These are phyloP conservation scores for Tetradesmus obliquus DNA, from an alignment of 139 green algal genomes.

Conservation along the genomic window DNA sequence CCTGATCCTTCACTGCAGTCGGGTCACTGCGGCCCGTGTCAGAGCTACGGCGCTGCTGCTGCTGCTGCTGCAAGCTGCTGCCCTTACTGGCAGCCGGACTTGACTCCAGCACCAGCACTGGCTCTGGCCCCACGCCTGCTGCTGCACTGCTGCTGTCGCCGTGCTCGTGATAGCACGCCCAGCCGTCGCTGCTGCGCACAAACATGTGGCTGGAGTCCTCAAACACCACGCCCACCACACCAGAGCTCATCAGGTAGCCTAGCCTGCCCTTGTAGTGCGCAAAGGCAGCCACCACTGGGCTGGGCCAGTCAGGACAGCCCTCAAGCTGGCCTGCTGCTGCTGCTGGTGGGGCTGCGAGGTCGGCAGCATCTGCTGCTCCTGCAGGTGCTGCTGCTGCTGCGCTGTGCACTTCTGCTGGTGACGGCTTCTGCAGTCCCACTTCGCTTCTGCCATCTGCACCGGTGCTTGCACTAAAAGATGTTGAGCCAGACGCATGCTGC, in stretches of 20 bases:
- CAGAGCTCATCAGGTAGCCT: constrained; percentile 33
- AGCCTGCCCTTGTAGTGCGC: constrained; percentile 17
- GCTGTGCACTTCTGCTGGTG: not conserved
- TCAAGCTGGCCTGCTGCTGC: not conserved
- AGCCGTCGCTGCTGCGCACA: not conserved
- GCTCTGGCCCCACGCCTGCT: not conserved
- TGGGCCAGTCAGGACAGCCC: constrained; percentile 2
- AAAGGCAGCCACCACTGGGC: constrained; percentile 16
- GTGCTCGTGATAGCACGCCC: constrained; percentile 19
- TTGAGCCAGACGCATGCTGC: too few species aligned
- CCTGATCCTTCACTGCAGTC: not conserved
- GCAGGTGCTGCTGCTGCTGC: not conserved
- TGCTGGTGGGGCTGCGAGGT: not conserved
- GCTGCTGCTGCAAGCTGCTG: not conserved
- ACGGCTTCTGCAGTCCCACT: too few species aligned
- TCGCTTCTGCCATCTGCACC: not conserved
- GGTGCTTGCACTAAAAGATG: not conserved
- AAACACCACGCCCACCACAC: constrained; percentile 40
- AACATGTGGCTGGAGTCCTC: constrained; percentile 26
- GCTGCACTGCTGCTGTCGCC: not conserved
- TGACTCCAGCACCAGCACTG: not conserved
- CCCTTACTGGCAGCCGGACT: not conserved
- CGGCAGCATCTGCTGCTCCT: not conserved
- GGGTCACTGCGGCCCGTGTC: not conserved
- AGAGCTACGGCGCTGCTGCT: not conserved